A percentile compares a stretch with the other conserved stretches of the same genome.
phyloP scores from a whole-genome alignment of 176 grass and related monocot species.

The Oryza glaberrima region DNA sequence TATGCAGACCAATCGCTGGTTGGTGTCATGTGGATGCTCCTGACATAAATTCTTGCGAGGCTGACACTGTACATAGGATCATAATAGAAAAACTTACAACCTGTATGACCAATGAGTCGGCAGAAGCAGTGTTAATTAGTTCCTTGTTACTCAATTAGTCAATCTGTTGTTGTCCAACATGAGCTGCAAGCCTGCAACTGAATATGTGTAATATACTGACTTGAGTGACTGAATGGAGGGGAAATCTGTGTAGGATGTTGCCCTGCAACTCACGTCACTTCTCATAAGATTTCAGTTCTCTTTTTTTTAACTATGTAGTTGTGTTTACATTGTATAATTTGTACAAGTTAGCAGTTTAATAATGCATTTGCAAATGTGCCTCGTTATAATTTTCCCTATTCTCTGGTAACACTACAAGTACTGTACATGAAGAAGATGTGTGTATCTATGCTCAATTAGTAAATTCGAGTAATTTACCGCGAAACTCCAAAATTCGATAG shows the following conservation, averaged over 20 bases:
- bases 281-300: background rate
- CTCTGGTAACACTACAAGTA: background rate
- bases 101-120: conserved; percentile 40
- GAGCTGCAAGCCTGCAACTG: conserved; percentile 15
- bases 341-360: conserved; percentile 22
- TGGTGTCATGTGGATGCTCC: conserved; percentile 40
- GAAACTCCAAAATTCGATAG: background rate
- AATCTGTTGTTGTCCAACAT: conserved; percentile 36
- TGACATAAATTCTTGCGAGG: conserved; percentile 16
- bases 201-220: background rate
- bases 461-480: background rate
- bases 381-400: background rate
- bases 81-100: conserved; percentile 39
- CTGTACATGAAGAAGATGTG: background rate
- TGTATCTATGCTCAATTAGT: background rate
- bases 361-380: conserved; percentile 19
- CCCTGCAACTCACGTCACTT: conserved; percentile 1
- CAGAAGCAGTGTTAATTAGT: conserved; percentile 54
- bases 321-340: conserved; percentile 31
- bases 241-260: background rate
- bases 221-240: conserved; percentile 3
- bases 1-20: conserved; percentile 49
- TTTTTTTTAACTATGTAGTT: conserved; percentile 29
- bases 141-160: conserved; percentile 14
- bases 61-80: conserved; percentile 54